Evolutionary conservation across 1,139 yeast species (phyloP).

Genomic region (Candida albicans): DNA sequence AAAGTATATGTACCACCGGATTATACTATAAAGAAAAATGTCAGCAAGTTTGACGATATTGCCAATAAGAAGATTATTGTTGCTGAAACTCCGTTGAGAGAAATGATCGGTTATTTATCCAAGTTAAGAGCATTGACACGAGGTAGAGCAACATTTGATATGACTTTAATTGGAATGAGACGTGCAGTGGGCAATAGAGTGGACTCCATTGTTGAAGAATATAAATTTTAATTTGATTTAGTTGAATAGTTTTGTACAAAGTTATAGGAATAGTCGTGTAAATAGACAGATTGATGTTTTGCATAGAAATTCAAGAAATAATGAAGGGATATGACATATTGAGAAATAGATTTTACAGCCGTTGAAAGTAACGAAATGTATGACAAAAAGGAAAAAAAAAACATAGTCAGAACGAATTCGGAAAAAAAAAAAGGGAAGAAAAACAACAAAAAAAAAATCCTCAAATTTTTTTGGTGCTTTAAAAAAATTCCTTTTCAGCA

Average conservation of each 20-base stretch:
- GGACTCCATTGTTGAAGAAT: constrained; percentile 16
- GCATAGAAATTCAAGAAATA: not conserved
- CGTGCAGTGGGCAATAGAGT: constrained; percentile 52
- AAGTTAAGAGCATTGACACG: constrained; percentile 80
- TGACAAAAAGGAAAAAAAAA: not conserved
- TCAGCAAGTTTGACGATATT: constrained; percentile 15
- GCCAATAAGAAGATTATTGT: constrained; percentile 54
- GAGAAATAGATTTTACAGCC: not conserved
- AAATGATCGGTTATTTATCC: constrained; percentile 86
- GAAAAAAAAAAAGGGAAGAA: not conserved
- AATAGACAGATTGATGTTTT: constrained; percentile 1
- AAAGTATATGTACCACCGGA: constrained; percentile 60
- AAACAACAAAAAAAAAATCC: not conserved
- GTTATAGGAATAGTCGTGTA: constrained; percentile 4
- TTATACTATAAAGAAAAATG: constrained; percentile 33
- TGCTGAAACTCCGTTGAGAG: constrained; percentile 82
- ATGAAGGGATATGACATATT: not conserved
- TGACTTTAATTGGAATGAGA: constrained; percentile 77
- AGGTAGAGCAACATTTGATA: constrained; percentile 82
- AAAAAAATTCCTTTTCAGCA: not conserved
- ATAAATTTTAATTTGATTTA: constrained; percentile 1
- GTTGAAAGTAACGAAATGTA: no score
- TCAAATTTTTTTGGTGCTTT: not conserved
- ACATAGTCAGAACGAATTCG: no score
- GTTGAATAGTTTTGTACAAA: not conserved